A percentile compares a stretch with the other conserved stretches of the same genome.
These are phyloP conservation scores for Casuarina equisetifolia DNA, from an alignment of 306 rosid species.

Conservation along the genomic window DNA sequence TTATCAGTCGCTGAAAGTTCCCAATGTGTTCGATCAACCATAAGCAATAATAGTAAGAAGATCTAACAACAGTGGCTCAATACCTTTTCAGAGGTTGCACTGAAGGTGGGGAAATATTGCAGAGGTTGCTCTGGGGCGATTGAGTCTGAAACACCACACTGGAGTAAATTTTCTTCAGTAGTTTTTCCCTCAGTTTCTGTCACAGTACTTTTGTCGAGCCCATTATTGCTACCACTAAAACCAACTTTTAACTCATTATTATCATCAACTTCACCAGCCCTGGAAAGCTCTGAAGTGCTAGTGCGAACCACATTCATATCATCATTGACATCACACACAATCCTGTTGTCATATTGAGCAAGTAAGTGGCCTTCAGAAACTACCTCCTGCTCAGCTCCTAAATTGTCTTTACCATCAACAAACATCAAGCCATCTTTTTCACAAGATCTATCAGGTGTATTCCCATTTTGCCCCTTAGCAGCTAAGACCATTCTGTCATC, in stretches of 20 bases:
- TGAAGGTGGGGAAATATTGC: slow-evolving; percentile 38
- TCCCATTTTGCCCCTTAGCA: slow-evolving; percentile 29
- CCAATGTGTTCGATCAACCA: slow-evolving; percentile 21
- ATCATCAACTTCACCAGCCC: slow-evolving; percentile 32
- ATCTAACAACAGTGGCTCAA: slow-evolving; percentile 28
- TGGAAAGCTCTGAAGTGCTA: slow-evolving; percentile 28
- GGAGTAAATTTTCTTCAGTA: slow-evolving; percentile 38
- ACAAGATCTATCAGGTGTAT: slow-evolving; percentile 22
- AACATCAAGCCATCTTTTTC: slow-evolving; percentile 34
- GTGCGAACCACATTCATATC: slow-evolving; percentile 22
- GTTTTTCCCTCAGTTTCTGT: slow-evolving; percentile 31
- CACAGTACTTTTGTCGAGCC: slow-evolving; percentile 32
- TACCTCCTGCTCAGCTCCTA: slow-evolving; percentile 40
- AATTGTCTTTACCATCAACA: slow-evolving; percentile 31
- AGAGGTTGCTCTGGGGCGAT: slow-evolving; percentile 40
- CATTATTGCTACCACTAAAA: slow-evolving; percentile 29
- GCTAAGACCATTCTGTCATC: slow-evolving; percentile 28
- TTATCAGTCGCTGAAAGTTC: background rate
- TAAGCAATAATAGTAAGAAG: slow-evolving; percentile 28
- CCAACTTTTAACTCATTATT: slow-evolving; percentile 33
- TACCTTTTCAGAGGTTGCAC: slow-evolving; percentile 52
- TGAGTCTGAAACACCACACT: slow-evolving; percentile 33
- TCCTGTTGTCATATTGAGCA: slow-evolving; percentile 27
- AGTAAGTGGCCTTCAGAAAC: slow-evolving; percentile 29
- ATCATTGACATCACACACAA: slow-evolving; percentile 30